Evolutionary conservation across 768 basidiomycete genomes (phyloP).

Genomic region (Lentinula sp.): DNA sequence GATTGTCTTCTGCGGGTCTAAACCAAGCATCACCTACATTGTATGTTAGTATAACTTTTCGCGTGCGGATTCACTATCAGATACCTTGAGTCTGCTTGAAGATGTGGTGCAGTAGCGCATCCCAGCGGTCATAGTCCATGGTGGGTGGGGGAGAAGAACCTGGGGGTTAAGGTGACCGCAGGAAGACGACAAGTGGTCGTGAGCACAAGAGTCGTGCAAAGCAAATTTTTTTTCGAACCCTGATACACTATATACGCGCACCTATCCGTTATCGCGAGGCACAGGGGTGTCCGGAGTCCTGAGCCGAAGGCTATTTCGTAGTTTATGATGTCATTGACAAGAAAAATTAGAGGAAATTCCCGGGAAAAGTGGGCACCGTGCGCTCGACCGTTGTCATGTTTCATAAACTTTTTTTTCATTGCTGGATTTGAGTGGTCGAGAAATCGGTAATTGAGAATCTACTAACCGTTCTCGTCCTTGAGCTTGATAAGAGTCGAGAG

Average conservation of each 20-base stretch:
- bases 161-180: not conserved
- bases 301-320: not conserved
- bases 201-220: not conserved
- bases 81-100: conserved; percentile 19
- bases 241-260: not conserved
- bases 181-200: not conserved
- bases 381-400: not conserved
- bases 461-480: too few species aligned
- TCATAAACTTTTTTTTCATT: not conserved
- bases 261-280: not conserved
- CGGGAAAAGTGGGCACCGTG: not conserved
- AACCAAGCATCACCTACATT: conserved; percentile 46
- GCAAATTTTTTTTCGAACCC: not conserved
- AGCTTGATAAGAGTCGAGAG: too few species aligned
- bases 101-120: conserved; percentile 48
- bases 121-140: conserved; percentile 46
- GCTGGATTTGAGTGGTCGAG: too few species aligned
- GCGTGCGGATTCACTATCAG: too few species aligned
- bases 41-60: not conserved
- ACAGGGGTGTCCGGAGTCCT: not conserved
- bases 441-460: too few species aligned
- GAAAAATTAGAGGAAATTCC: not conserved
- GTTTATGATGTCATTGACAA: not conserved
- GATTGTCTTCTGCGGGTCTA: conserved; percentile 47
- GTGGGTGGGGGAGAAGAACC: not conserved